Conservation (phyloP, 768 basidiomycete species). For the Panaeolus papilionaceus region DNA sequence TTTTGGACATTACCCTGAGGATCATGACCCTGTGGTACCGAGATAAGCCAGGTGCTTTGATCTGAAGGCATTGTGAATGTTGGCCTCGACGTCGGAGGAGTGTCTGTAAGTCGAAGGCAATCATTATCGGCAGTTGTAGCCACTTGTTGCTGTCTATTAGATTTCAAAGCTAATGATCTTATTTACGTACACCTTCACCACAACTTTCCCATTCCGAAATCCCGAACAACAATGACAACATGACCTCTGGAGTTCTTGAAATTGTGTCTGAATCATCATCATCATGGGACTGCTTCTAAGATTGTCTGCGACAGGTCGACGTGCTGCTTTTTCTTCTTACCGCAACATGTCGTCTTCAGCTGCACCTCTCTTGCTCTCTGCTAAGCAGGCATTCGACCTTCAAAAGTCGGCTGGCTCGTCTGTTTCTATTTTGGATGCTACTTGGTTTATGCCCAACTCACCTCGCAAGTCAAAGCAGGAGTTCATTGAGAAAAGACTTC, state of each 20-base stretch:
- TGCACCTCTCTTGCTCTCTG: slow-evolving; percentile 59
- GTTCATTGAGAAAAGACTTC: slow-evolving; percentile 70
- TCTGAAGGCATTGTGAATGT: slow-evolving; percentile 82
- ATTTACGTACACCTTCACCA: slow-evolving; percentile 5
- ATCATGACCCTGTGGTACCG: slow-evolving; percentile 88
- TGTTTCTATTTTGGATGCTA: slow-evolving; percentile 70
- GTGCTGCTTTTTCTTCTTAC: slow-evolving; percentile 20
- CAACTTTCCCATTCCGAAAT: slow-evolving; percentile 2
- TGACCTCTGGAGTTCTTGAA: not conserved
- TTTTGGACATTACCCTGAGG: slow-evolving; percentile 77
- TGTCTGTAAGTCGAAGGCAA: slow-evolving; percentile 23
- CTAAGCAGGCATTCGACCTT: slow-evolving; percentile 49
- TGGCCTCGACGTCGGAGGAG: slow-evolving; percentile 16
- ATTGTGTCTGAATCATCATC: slow-evolving; percentile 2
- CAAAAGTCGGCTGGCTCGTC: slow-evolving; percentile 34
- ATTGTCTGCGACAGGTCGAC: slow-evolving; percentile 5
- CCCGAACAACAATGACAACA: not conserved
- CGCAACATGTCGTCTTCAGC: slow-evolving; percentile 45
- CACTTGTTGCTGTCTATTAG: slow-evolving; percentile 27
- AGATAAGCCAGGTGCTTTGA: slow-evolving; percentile 92
- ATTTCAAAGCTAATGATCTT: slow-evolving; percentile 11
- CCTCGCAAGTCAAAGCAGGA: slow-evolving; percentile 74
- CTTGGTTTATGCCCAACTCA: slow-evolving; percentile 95
- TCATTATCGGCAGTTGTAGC: slow-evolving; percentile 33
- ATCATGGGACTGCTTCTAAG: slow-evolving; percentile 25